Evolutionary conservation across 768 basidiomycete species (phyloP).

Genomic region (Cystobasidiopsis lactophilus): DNA sequence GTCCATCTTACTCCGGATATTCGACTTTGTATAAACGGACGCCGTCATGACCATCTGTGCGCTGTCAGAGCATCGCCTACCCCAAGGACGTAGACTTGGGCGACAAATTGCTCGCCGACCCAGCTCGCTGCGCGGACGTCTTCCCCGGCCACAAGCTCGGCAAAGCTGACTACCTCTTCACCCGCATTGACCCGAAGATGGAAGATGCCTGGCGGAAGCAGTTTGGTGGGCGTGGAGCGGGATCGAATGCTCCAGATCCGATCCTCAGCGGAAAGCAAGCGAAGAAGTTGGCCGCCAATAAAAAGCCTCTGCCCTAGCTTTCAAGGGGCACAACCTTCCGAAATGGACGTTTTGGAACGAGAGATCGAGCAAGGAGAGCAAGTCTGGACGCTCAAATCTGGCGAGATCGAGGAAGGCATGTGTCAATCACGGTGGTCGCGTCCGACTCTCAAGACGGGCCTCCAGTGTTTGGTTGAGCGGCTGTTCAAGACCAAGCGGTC

Average conservation of each 20-base stretch:
- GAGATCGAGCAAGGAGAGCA: slow-evolving; percentile 54
- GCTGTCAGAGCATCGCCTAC: slow-evolving; percentile 73
- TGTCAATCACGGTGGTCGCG: slow-evolving; percentile 11
- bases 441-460: slow-evolving; percentile 16
- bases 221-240: slow-evolving; percentile 43
- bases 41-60: slow-evolving; percentile 73
- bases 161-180: slow-evolving; percentile 72
- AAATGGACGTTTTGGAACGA: slow-evolving; percentile 47
- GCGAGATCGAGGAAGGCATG: slow-evolving; percentile 22
- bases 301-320: slow-evolving; percentile 29
- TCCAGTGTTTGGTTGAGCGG: slow-evolving; percentile 6
- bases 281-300: slow-evolving; percentile 26
- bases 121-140: slow-evolving; percentile 74
- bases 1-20: too few relatives aligned
- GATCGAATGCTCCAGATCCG: slow-evolving; percentile 25
- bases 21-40: too few relatives aligned
- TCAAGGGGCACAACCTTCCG: slow-evolving; percentile 42
- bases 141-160: slow-evolving; percentile 68
- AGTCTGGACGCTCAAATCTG: slow-evolving; percentile 43
- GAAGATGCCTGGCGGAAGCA: slow-evolving; percentile 54
- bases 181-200: slow-evolving; percentile 77
- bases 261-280: slow-evolving; percentile 26
- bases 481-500: background rate
- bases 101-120: slow-evolving; percentile 64
- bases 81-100: slow-evolving; percentile 79